These are phyloP conservation scores for Komagataella pastoris DNA, from an alignment of 805 yeast genomes.

Conservation along the genomic window DNA sequence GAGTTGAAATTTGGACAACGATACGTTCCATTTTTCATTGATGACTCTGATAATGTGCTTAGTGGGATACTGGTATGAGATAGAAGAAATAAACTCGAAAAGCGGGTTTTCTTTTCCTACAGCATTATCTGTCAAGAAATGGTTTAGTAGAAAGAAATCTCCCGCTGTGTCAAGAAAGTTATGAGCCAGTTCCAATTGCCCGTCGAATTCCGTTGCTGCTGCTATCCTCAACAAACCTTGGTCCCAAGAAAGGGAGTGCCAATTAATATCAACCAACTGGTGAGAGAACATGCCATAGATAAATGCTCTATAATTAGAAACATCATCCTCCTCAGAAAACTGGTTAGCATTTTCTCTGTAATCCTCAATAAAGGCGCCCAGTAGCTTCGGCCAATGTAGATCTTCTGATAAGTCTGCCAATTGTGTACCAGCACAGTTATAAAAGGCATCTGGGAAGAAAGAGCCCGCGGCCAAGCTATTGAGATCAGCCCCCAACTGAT, in stretches of 20 bases:
- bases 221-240: conserved; percentile 43
- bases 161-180: conserved; percentile 48
- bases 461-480: conserved; percentile 34
- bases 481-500: background rate
- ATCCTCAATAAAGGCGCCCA: conserved; percentile 28
- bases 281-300: conserved; percentile 46
- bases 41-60: conserved; percentile 29
- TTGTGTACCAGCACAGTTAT: conserved; percentile 38
- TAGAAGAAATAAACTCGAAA: conserved; percentile 11
- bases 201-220: conserved; percentile 40
- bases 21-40: conserved; percentile 19
- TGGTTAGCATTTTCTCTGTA: conserved; percentile 19
- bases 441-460: conserved; percentile 59
- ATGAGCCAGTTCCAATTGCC: conserved; percentile 36
- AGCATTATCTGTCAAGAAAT: conserved; percentile 7
- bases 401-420: conserved; percentile 36
- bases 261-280: conserved; percentile 50
- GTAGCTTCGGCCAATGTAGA: conserved; percentile 61
- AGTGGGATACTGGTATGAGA: conserved; percentile 28
- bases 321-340: background rate
- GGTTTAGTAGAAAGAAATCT: conserved; percentile 36
- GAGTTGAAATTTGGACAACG: conserved; percentile 19
- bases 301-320: conserved; percentile 32
- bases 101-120: conserved; percentile 2
- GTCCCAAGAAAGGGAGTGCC: conserved; percentile 48